A percentile compares a stretch with the other conserved stretches of the same genome.
phyloP scores from a whole-genome alignment of 139 green algal species.

The Closterium sp. region DNA sequence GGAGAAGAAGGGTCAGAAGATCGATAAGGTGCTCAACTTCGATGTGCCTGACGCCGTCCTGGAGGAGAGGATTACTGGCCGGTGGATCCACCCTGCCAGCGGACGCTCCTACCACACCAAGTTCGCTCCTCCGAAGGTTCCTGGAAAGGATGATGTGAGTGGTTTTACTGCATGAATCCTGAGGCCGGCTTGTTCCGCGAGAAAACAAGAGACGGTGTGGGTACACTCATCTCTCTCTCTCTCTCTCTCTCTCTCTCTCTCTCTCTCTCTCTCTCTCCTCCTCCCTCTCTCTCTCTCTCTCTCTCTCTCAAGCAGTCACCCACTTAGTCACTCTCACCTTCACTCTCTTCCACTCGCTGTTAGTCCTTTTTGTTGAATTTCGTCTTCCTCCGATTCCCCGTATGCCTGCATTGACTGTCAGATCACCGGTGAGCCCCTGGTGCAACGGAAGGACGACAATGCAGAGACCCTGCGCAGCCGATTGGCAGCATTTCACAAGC shows the following conservation, averaged over 20 bases:
- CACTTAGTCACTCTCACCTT: no score
- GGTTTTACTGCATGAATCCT: no score
- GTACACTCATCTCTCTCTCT: no score
- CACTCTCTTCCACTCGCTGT: no score
- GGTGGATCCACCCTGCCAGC: conserved; percentile 83
- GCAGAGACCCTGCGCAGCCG: conserved; percentile 90
- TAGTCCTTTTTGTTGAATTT: no score
- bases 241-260: no score
- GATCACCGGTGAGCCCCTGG: conserved; percentile 88
- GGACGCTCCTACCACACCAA: conserved; percentile 96
- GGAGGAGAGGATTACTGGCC: conserved; percentile 88
- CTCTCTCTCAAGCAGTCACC: no score
- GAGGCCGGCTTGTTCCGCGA: no score
- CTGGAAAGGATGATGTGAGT: conserved; percentile 68
- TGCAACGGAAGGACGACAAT: conserved; percentile 97
- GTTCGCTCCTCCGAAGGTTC: conserved; percentile 84
- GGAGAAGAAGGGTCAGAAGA: conserved; percentile 58
- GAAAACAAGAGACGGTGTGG: no score
- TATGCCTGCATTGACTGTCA: background rate
- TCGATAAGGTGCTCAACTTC: conserved; percentile 96
- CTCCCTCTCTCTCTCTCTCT: no score
- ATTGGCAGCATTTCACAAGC: conserved; percentile 83
- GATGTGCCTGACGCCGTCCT: conserved; percentile 76
- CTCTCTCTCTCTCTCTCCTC: no score
- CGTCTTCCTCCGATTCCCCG: no score